These are phyloP conservation scores for Keqinozyma sinolaborantium DNA, from an alignment of 1,139 yeast genomes.

Conservation along the genomic window DNA sequence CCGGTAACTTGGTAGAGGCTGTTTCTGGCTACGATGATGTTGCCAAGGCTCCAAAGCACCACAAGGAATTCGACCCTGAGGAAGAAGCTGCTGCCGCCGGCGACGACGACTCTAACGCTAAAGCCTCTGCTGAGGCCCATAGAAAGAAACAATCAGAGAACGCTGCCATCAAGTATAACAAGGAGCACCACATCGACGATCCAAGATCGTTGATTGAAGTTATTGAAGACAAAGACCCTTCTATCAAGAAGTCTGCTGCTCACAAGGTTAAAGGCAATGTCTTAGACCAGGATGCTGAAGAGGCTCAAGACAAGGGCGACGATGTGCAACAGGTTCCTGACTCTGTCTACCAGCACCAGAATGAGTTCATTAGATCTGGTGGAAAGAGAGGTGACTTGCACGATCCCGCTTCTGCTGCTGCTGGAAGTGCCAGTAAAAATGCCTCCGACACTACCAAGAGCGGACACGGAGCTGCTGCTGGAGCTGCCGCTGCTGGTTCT, in stretches of 20 bases:
- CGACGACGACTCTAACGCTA: conserved; percentile 7
- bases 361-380: background rate
- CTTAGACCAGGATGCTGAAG: conserved; percentile 2
- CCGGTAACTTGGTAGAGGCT: conserved; percentile 3
- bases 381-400: background rate
- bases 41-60: conserved; percentile 4
- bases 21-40: conserved; percentile 3
- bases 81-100: conserved; percentile 1
- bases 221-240: conserved; percentile 22
- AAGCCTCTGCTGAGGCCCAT: conserved; percentile 6
- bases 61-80: conserved; percentile 1
- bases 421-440: conserved; percentile 3
- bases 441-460: background rate
- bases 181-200: conserved; percentile 19
- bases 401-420: conserved; percentile 7
- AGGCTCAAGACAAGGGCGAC: conserved; percentile 1
- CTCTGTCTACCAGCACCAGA: background rate
- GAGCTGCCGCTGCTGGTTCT: conserved; percentile 9
- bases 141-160: conserved; percentile 14
- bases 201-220: conserved; percentile 25
- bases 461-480: conserved; percentile 4
- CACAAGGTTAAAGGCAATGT: conserved; percentile 11
- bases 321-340: conserved; percentile 3
- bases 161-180: conserved; percentile 24
- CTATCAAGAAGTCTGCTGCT: conserved; percentile 14